phyloP scores from a whole-genome alignment of 2,329 filamentous ascomycete species.

The Xylariaceae sp. region DNA sequence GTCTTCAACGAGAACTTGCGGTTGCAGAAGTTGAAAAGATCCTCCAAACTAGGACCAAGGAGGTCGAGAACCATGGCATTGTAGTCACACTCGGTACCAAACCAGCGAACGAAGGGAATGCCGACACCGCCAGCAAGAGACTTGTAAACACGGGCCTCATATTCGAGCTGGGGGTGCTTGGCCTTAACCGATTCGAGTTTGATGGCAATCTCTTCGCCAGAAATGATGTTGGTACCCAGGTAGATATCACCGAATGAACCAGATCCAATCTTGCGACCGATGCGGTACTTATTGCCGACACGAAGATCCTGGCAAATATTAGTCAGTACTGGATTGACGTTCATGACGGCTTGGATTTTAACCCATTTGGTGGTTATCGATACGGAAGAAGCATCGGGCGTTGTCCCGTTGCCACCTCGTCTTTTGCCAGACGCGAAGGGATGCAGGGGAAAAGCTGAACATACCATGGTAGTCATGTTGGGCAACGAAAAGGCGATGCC shows the following conservation, averaged over 20 bases:
- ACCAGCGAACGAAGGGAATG: constrained; percentile 98
- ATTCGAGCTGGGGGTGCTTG: constrained; percentile 97
- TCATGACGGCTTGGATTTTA: not conserved
- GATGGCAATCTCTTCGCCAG: constrained; percentile 98
- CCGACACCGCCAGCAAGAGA: constrained; percentile 92
- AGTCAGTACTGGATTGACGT: constrained; percentile 15
- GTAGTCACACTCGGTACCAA: constrained; percentile 98
- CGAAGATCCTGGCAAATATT: constrained; percentile 70
- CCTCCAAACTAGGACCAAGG: constrained; percentile 89
- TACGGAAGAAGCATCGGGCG: not conserved
- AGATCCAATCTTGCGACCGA: constrained; percentile 97
- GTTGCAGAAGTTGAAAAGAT: constrained; percentile 99
- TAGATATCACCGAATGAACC: constrained; percentile 98
- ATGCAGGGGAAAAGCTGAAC: constrained; percentile 7
- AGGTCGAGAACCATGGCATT: constrained; percentile 99
- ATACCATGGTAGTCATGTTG: constrained; percentile 35
- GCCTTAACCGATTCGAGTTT: constrained; percentile 99
- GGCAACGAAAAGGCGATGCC: constrained; percentile 16
- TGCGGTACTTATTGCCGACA: constrained; percentile 99
- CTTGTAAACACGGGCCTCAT: constrained; percentile 92
- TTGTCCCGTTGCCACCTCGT: not conserved
- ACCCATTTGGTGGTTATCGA: not conserved
- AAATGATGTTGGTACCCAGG: constrained; percentile 98
- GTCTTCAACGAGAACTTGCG: constrained; percentile 99
- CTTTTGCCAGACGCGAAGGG: not conserved